Evolutionary conservation across 1,139 yeast species (phyloP).

Genomic region (Nadsonia starkeyi-henricii): DNA sequence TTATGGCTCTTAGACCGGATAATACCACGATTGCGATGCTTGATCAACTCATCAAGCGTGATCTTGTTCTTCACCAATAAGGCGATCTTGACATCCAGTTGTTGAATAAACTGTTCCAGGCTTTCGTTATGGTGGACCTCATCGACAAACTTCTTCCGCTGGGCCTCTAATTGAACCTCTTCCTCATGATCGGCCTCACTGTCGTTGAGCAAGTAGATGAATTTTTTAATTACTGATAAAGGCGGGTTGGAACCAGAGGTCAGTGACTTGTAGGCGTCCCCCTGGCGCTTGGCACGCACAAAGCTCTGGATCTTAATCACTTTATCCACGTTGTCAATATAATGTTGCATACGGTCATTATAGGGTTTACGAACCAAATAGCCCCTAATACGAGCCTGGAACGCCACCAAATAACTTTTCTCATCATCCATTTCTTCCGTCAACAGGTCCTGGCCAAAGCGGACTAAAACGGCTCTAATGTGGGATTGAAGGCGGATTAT

Average conservation of each 20-base stretch:
- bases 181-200: conserved; percentile 62
- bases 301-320: conserved; percentile 64
- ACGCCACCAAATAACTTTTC: conserved; percentile 25
- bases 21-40: conserved; percentile 34
- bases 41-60: conserved; percentile 58
- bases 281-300: conserved; percentile 54
- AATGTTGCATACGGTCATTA: conserved; percentile 35
- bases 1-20: conserved; percentile 9
- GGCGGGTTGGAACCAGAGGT: conserved; percentile 65
- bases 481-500: conserved; percentile 30
- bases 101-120: conserved; percentile 61
- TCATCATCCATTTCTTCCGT: conserved; percentile 42
- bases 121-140: conserved; percentile 52
- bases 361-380: conserved; percentile 26
- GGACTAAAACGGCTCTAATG: conserved; percentile 30
- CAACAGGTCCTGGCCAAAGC: conserved; percentile 37
- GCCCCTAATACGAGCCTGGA: conserved; percentile 44
- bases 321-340: conserved; percentile 37
- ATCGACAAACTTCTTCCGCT: conserved; percentile 52
- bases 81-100: conserved; percentile 70
- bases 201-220: conserved; percentile 64
- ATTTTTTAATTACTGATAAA: conserved; percentile 57
- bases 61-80: conserved; percentile 66
- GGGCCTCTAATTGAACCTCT: conserved; percentile 54
- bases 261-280: conserved; percentile 60